phyloP scores from a whole-genome alignment of 2,329 filamentous ascomycete genomes.

The Sphaerulina musiva region DNA sequence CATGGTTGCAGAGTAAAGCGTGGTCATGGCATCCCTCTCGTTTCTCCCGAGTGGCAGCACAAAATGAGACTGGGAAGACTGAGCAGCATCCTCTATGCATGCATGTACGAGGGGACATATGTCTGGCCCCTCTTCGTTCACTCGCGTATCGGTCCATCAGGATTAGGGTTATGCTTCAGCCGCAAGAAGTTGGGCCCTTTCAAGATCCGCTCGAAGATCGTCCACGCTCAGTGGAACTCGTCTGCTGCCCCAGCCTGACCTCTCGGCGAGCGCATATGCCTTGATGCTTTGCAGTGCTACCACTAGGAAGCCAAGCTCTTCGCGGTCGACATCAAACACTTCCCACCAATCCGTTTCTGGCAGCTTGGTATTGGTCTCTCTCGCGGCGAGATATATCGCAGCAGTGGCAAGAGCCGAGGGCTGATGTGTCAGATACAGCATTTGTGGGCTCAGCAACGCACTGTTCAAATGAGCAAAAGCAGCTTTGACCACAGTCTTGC shows the following conservation, averaged over 20 bases:
- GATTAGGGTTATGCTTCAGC: neutral
- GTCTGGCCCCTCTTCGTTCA: too few relatives aligned
- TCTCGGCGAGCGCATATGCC: slow-evolving; percentile 58
- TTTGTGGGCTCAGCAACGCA: slow-evolving; percentile 75
- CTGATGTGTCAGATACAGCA: slow-evolving; percentile 88
- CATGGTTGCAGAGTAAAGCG: too few relatives aligned
- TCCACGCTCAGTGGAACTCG: slow-evolving; percentile 55
- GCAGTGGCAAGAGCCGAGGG: slow-evolving; percentile 78
- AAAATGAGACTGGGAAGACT: too few relatives aligned
- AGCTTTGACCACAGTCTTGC: slow-evolving; percentile 54
- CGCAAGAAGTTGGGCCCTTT: slow-evolving; percentile 23
- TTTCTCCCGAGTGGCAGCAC: too few relatives aligned
- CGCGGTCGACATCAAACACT: slow-evolving; percentile 90
- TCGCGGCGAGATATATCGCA: slow-evolving; percentile 81
- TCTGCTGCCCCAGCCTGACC: slow-evolving; percentile 45
- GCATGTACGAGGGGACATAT: too few relatives aligned
- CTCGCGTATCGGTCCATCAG: too few relatives aligned
- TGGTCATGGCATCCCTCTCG: too few relatives aligned
- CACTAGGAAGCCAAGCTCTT: slow-evolving; percentile 88
- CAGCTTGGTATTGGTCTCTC: slow-evolving; percentile 68
- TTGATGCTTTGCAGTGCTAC: slow-evolving; percentile 76
- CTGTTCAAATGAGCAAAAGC: slow-evolving; percentile 78
- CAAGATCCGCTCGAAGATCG: slow-evolving; percentile 55
- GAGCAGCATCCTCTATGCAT: too few relatives aligned
- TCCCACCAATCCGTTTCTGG: slow-evolving; percentile 93